phyloP scores from a whole-genome alignment of 768 basidiomycete species.

The Suillus paluster region DNA sequence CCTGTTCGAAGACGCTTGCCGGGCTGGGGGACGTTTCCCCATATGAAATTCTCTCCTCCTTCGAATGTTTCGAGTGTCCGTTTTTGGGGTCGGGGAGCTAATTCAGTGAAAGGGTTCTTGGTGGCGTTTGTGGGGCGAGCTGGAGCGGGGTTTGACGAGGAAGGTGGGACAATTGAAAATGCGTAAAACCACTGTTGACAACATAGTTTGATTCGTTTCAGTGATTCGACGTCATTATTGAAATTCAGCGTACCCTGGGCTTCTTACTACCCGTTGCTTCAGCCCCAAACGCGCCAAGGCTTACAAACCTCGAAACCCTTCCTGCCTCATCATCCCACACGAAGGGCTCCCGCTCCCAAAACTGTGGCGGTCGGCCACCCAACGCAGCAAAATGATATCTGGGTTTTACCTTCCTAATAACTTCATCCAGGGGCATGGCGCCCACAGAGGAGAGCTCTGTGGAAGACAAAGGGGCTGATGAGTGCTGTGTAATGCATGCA shows the following conservation, averaged over 20 bases:
- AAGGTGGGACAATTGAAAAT: constrained; percentile 75
- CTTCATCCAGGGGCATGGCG: constrained; percentile 65
- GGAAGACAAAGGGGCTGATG: constrained; percentile 53
- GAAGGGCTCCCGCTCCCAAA: constrained; percentile 97
- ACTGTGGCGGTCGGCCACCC: constrained; percentile 67
- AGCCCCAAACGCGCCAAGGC: constrained; percentile 87
- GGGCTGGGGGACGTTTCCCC: constrained; percentile 62
- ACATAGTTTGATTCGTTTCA: neutral
- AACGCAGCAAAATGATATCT: constrained; percentile 85
- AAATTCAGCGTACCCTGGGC: constrained; percentile 65
- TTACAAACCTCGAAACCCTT: constrained; percentile 76
- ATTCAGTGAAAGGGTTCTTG: constrained; percentile 67
- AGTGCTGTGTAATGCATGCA: constrained; percentile 60
- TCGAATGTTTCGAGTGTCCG: constrained; percentile 52
- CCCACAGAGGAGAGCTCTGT: constrained; percentile 47
- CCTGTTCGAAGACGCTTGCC: constrained; percentile 62
- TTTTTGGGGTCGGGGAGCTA: constrained; percentile 47
- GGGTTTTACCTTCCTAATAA: constrained; percentile 70
- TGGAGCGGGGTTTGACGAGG: constrained; percentile 38
- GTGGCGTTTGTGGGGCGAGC: constrained; percentile 66
- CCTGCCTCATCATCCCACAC: constrained; percentile 75
- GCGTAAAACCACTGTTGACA: constrained; percentile 92
- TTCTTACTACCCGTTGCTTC: constrained; percentile 67
- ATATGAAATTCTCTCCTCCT: constrained; percentile 68
- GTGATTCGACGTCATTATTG: neutral